Percentiles rank a stretch among this genome's conserved stretches.
Evolutionary conservation across 2,329 filamentous ascomycete genomes (phyloP).

Genomic region (Microascus cirrosus): DNA sequence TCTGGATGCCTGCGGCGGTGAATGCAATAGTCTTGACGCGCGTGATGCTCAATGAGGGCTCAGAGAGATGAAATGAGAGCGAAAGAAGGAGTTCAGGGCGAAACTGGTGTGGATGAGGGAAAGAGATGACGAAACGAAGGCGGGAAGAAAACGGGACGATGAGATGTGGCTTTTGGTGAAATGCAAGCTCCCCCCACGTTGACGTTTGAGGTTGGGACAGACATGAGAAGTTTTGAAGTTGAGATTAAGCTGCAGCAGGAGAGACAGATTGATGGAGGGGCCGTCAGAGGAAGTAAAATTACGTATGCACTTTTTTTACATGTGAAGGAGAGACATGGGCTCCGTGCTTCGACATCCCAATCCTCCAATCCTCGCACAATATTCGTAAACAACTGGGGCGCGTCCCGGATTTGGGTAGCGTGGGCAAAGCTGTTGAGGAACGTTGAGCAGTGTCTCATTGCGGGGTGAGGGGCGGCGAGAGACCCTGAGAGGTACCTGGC

Average conservation of each 20-base stretch:
- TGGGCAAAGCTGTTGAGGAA: not conserved
- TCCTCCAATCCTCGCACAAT: not conserved
- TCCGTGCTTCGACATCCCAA: not conserved
- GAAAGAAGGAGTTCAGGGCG: not conserved
- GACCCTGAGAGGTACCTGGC: not conserved
- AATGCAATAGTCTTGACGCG: not conserved
- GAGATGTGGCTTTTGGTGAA: not conserved
- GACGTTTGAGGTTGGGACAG: not conserved
- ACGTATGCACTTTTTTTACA: not conserved
- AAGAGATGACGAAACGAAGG: not conserved
- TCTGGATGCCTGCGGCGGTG: not conserved
- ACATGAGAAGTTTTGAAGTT: not conserved
- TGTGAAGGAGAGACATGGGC: not conserved
- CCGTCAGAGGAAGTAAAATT: not conserved
- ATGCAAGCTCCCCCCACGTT: not conserved
- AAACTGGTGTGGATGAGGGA: not conserved
- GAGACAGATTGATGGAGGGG: constrained; percentile 8
- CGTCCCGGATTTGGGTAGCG: not conserved
- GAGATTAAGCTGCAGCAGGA: not conserved
- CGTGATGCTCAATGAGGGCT: not conserved
- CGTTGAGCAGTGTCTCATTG: not conserved
- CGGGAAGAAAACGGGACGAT: not conserved
- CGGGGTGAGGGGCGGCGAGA: not conserved
- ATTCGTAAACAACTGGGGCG: not conserved
- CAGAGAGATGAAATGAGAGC: not conserved